Evolutionary conservation across 2,329 filamentous ascomycete genomes (phyloP), one percentile per base, ranked within the genome.

Genomic region (Scedosporium boydii): DNA sequence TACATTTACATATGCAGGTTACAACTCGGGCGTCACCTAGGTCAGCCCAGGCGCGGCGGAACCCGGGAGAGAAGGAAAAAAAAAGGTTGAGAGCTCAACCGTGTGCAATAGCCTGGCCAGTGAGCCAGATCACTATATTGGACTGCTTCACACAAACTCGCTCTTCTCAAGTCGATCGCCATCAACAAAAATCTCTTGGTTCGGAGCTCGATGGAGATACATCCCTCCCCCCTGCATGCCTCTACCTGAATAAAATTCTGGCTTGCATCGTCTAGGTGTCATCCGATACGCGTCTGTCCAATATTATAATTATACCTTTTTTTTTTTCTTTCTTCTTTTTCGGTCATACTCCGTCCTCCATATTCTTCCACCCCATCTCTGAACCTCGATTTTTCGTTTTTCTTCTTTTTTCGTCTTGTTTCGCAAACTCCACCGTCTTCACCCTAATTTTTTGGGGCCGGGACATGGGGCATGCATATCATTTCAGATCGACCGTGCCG

Each of bases 401-500:
- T n/a, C n/a, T n/a, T n/a, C 23, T 48, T 55, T 53, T 10, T 34
- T 34, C 9, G 10, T 38, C 34, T 38, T 38, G 34, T 12, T 38
- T 38, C 10, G 9, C 34, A 38, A 55, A 55, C 51, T 23, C 18
- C 23, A 55, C 51, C 51, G 12, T 55, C 26, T 34, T 51, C 59
- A 12, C 51, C 23, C 42, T 60, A 29, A 38, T 14, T 12, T 53
- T 55, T 51, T 51, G 59, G 44, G 48, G 42, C 59, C 26, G 14
- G 34, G 27, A 23, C 59, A 60, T 60, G 44, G 46, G 46, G 27
- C 29, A 62, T 62, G 56, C 44, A 56, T 34, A 59, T 59, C 61
- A 56, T 59, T 42, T 48, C 41, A 44, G 61, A 59, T 59, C 61
- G 34, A 59, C 56, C 46, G 58, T 46, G 27, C 61, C 61, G 61